phyloP scores from a whole-genome alignment of 345 rosid species.

The Brassica nigra region DNA sequence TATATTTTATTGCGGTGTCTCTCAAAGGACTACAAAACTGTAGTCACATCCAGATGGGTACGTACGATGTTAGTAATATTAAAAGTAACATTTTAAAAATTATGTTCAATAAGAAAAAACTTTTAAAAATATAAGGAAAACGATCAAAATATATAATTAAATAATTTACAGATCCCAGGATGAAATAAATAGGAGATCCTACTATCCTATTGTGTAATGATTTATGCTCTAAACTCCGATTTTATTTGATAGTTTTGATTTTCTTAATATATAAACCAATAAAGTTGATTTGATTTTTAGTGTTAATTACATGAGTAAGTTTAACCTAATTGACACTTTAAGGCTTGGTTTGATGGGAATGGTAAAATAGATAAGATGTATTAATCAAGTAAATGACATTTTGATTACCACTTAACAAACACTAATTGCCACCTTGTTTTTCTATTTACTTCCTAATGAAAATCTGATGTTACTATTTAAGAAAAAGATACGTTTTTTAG shows the following conservation, averaged over 20 bases:
- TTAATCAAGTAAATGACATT: conserved; percentile 25
- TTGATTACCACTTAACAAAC: conserved; percentile 14
- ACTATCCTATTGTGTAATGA: background rate
- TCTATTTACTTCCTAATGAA: background rate
- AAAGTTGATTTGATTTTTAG: conserved; percentile 25
- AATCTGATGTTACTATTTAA: background rate
- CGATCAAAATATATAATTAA: background rate
- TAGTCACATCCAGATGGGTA: conserved; percentile 36
- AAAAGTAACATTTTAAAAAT: conserved; percentile 14
- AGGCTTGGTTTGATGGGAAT: conserved; percentile 28
- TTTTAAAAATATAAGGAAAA: background rate
- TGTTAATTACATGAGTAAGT: conserved; percentile 29
- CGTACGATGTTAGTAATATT: conserved; percentile 34
- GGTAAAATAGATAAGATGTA: conserved; percentile 32
- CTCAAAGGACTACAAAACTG: conserved; percentile 27
- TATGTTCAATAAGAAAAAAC: background rate
- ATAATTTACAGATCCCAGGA: background rate
- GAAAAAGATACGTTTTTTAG: background rate
- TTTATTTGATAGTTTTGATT: background rate
- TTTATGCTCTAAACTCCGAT: background rate
- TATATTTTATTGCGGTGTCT: conserved; percentile 27
- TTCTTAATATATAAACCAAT: background rate
- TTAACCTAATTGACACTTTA: conserved; percentile 40
- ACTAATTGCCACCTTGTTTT: conserved; percentile 2
- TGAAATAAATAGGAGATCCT: background rate